Base-by-base conservation (phyloP, 805 yeast species). In the Candida dendrica region DNA sequence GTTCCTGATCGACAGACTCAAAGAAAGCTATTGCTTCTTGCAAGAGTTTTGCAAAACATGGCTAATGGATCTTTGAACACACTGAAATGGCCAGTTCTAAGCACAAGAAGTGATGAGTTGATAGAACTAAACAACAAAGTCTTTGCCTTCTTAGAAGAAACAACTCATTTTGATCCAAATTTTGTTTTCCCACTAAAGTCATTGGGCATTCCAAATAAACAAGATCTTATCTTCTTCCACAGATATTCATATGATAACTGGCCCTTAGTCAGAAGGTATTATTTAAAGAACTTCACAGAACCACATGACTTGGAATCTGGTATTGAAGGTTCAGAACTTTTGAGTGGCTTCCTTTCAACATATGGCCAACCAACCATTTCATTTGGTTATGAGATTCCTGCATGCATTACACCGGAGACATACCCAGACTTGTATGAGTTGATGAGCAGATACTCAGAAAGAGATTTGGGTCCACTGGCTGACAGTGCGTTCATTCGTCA, bases 11-110 rank as follows among this genome's bases (percentile, higher is more conserved):
- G 63, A 7, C 58, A 57, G 14, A 68, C 69, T 4, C 69, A 88
- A 47, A 72, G 95, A 48, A 75, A 87, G 0, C 71, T 86, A 39
- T 78, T 90, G 46, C 79, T 85, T 42, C 60, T 90, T 29, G 96
- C 95, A 2, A 86, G 88, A 52, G 81, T 84, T 16, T 64, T 91
- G 17, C 98, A 91, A 62, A 77, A 83, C 49, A 76, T 90, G 65
- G 96, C 95, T 1, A 91, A 90, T 58, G 90, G 88, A 24, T 72
- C 95, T 0, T 69, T 85, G 4, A 68, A 71, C 6, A 61, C 81
- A 18, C 64, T 82, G 38, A 89, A 79, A 57, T 79, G 85, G 77
- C 81, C 85, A 1, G 59, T 78, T 1, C 58, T 81, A 36, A 58
- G 58, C 7, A 43, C 68, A 3, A 64, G 68, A 43, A 57, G 60